phyloP scores from a whole-genome alignment of 139 green algal species.

The Nannochloris sp. region DNA sequence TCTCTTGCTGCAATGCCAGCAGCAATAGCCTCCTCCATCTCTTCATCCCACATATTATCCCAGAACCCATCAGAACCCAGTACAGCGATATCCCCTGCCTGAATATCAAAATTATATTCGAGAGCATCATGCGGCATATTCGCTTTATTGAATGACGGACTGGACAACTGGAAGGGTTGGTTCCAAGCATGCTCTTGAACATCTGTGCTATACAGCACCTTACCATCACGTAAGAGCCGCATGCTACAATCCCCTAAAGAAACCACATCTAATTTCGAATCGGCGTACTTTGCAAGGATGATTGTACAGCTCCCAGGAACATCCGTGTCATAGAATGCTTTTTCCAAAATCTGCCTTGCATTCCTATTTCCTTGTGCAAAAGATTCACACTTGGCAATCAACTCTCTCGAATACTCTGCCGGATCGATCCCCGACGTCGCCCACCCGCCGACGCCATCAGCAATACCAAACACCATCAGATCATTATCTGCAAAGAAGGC shows the following conservation, averaged over 20 bases:
- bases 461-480: conserved; percentile 60
- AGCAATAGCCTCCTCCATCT: conserved; percentile 54
- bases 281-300: conserved; percentile 13
- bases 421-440: conserved; percentile 75
- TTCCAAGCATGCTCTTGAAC: conserved; percentile 95
- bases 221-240: conserved; percentile 51
- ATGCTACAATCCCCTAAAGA: conserved; percentile 71
- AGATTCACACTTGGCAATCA: conserved; percentile 31
- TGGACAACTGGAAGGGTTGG: conserved; percentile 82
- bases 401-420: conserved; percentile 56
- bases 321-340: conserved; percentile 21
- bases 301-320: conserved; percentile 29
- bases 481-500: conserved; percentile 66
- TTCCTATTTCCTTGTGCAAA: neutral
- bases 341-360: conserved; percentile 17
- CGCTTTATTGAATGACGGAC: conserved; percentile 8
- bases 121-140: conserved; percentile 40
- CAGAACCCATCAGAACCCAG: conserved; percentile 89
- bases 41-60: conserved; percentile 92
- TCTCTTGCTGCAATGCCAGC: conserved; percentile 1
- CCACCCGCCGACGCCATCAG: conserved; percentile 86
- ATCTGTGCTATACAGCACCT: conserved; percentile 54
- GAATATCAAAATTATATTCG: conserved; percentile 39
- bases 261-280: neutral
- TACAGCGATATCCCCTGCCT: conserved; percentile 62